Base-by-base conservation (phyloP, 495 filamentous ascomycete species). In the Podospora bellae-mahoneyi region DNA sequence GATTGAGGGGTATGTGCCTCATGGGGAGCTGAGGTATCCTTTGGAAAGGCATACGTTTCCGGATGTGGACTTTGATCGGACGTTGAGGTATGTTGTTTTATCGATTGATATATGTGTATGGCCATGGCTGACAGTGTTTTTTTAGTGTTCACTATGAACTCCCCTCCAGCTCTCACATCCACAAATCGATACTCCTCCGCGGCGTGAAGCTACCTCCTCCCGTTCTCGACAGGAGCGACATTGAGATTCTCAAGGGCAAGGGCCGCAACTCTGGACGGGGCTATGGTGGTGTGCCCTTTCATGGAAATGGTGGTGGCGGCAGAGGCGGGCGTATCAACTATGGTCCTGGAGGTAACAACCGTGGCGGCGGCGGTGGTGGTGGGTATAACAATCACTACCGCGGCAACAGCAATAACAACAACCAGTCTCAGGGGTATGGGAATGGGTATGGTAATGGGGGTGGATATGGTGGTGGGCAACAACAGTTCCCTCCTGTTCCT, bases 161-260 rank as follows among this genome's bases (percentile, higher is more conserved):
- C 77, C 94, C 94, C 0, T 79, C 85, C 55, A 86, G 85, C 15
- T 78, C 80, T 18, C 84, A 91, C 71, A 79, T 87, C 20, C 95
- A 99, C 80, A 97, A 97, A 73, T 97, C 94, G 7, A 95, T 96
- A 91, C 85, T 99, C 27, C 84, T 99, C 63, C 88, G 91, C 3
- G 96, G 95, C 7, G 88, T 94, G 57, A 87, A 90, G 70, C 85
- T 93, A 62, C 81, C 87, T 0, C 78, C 83, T 1, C 88, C 91
- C 9, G 90, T 87, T 3, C 83, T 99, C 2, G 88, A 90, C 70
- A 81, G 85, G 20, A 83, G 78, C 60, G 96, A 99, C 73, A 88
- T 93, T 44, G 86, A 90, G 63, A 83, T 84, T 3, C 84, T 90
- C 10, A 88, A 86, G 72, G 82, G 81, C 44, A 88, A 87, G 64